Evolutionary conservation across 371 early-diverging fungal genomes (phyloP).

Genomic region (Zopfochytrium polystomum): DNA sequence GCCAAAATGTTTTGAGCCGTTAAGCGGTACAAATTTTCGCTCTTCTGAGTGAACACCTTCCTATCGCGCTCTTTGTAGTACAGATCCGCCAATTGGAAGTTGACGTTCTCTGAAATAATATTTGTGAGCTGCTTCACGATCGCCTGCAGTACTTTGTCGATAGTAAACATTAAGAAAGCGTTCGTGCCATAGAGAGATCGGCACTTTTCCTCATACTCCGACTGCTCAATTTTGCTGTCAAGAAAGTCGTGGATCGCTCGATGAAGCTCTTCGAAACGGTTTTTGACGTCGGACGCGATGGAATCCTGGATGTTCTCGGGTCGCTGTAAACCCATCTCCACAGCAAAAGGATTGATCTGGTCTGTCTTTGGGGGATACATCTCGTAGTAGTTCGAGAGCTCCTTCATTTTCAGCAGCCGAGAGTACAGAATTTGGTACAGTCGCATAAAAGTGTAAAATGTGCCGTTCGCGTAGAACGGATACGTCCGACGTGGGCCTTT

Average conservation of each 20-base stretch:
- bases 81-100: slow-evolving; percentile 60
- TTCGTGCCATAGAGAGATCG: slow-evolving; percentile 82
- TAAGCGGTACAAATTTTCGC: slow-evolving; percentile 78
- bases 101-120: slow-evolving; percentile 55
- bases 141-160: slow-evolving; percentile 79
- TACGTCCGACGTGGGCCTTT: too few relatives aligned
- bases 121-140: slow-evolving; percentile 72
- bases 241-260: slow-evolving; percentile 78
- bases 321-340: too few relatives aligned
- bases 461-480: too few relatives aligned
- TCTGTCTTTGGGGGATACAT: too few relatives aligned
- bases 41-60: slow-evolving; percentile 51
- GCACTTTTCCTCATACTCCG: slow-evolving; percentile 87
- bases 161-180: slow-evolving; percentile 80
- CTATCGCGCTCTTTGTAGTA: slow-evolving; percentile 61
- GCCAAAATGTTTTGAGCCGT: slow-evolving; percentile 74
- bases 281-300: slow-evolving; percentile 32
- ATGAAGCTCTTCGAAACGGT: slow-evolving; percentile 72
- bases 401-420: too few relatives aligned
- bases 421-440: too few relatives aligned
- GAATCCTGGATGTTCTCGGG: too few relatives aligned
- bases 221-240: slow-evolving; percentile 77
- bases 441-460: too few relatives aligned
- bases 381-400: too few relatives aligned
- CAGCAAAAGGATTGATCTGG: too few relatives aligned